phyloP scores from a whole-genome alignment of 1,284 basidiomycete genomes.

The Pholiota adiposa region DNA sequence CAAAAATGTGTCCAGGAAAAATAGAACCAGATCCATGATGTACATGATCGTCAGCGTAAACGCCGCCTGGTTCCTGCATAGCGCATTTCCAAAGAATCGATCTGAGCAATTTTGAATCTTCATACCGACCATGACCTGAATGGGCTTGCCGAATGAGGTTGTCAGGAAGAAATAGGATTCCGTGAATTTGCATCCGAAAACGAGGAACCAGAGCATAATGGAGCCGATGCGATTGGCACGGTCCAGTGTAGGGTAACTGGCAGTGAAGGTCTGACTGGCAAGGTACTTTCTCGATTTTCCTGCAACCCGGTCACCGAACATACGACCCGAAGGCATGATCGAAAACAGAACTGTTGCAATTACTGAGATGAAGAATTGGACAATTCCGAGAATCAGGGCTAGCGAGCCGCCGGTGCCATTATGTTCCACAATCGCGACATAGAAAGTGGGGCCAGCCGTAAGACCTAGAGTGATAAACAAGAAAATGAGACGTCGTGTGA shows the following conservation, averaged over 20 bases:
- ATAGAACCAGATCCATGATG: constrained; percentile 92
- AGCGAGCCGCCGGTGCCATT: constrained; percentile 66
- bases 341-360: constrained; percentile 83
- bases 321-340: constrained; percentile 88
- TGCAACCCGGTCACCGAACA: constrained; percentile 94
- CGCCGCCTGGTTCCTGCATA: constrained; percentile 89
- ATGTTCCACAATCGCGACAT: constrained; percentile 78
- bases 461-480: constrained; percentile 82
- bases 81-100: constrained; percentile 77
- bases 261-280: constrained; percentile 95
- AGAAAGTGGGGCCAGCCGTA: constrained; percentile 90
- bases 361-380: constrained; percentile 91
- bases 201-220: constrained; percentile 81
- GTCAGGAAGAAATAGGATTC: constrained; percentile 98
- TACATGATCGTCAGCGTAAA: constrained; percentile 97
- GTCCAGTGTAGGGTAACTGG: constrained; percentile 81
- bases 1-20: constrained; percentile 97
- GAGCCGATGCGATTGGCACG: constrained; percentile 71
- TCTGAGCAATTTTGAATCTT: constrained; percentile 87
- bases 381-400: constrained; percentile 86
- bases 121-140: constrained; percentile 92
- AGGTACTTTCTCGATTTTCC: constrained; percentile 94
- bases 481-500: constrained; percentile 86
- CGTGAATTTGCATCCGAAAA: constrained; percentile 93
- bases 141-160: constrained; percentile 89